These are phyloP conservation scores for Aspergillus awamori DNA, from an alignment of 2,329 filamentous ascomycete species.

Conservation along the genomic window DNA sequence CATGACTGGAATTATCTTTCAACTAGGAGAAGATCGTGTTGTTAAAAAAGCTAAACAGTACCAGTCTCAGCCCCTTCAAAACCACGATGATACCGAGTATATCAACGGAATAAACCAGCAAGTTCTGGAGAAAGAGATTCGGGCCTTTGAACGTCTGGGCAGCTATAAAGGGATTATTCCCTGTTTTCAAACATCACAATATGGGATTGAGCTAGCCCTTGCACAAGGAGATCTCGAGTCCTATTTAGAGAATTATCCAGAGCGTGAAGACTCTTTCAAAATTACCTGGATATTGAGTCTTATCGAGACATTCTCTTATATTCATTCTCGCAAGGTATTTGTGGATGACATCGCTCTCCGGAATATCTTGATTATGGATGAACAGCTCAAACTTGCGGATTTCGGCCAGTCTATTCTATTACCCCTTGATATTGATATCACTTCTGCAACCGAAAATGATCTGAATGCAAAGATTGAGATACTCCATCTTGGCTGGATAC, in stretches of 20 bases:
- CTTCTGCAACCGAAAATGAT: conserved; percentile 8
- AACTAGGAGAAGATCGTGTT: conserved; percentile 13
- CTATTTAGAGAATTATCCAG: conserved; percentile 12
- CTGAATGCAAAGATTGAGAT: conserved; percentile 12
- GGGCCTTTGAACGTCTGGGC: conserved; percentile 22
- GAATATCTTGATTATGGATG: conserved; percentile 18
- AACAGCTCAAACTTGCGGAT: conserved; percentile 17
- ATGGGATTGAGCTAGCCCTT: conserved; percentile 23
- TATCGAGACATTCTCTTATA: conserved; percentile 3
- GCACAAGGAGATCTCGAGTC: conserved; percentile 20
- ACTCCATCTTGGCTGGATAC: conserved; percentile 14
- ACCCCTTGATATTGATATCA: conserved; percentile 11
- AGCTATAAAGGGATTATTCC: conserved; percentile 21
- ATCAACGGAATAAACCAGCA: conserved; percentile 24
- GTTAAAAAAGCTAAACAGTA: conserved; percentile 16
- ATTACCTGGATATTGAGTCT: conserved; percentile 12
- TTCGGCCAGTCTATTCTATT: conserved; percentile 18
- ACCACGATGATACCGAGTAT: conserved; percentile 26
- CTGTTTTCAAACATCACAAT: conserved; percentile 20
- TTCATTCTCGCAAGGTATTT: conserved; percentile 15
- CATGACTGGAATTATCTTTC: conserved; percentile 15
- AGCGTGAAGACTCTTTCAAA: conserved; percentile 9
- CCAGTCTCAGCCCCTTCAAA: background rate
- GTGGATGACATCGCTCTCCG: conserved; percentile 18
- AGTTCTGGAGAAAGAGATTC: conserved; percentile 22